Conservation (phyloP, 306 rosid genomes). For the Citrullus colocynthis region DNA sequence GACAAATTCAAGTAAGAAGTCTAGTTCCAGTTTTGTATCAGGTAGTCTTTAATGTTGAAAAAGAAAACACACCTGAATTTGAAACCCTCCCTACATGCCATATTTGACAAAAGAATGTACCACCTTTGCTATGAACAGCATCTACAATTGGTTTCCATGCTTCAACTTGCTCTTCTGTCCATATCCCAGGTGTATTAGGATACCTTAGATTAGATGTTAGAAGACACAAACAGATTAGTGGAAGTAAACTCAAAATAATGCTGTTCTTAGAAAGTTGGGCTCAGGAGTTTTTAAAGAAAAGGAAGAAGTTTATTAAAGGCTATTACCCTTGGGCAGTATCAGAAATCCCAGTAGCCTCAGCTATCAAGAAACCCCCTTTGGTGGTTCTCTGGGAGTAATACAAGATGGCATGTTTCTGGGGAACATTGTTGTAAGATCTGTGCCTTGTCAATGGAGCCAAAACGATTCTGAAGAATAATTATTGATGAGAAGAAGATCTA, state of each 20-base stretch:
- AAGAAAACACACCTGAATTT: slow-evolving; percentile 11
- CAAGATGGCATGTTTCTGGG: slow-evolving; percentile 51
- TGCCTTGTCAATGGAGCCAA: slow-evolving; percentile 43
- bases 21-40: neutral
- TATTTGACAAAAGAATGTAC: slow-evolving; percentile 37
- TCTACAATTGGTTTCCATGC: slow-evolving; percentile 42
- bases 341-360: slow-evolving; percentile 40
- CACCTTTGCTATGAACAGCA: slow-evolving; percentile 38
- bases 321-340: slow-evolving; percentile 41
- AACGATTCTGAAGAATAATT: slow-evolving; percentile 24
- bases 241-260: neutral
- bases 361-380: slow-evolving; percentile 30
- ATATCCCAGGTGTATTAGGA: slow-evolving; percentile 27
- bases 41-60: neutral
- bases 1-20: neutral
- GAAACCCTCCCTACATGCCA: slow-evolving; percentile 35
- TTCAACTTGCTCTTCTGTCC: slow-evolving; percentile 40
- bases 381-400: slow-evolving; percentile 55
- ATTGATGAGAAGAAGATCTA: neutral
- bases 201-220: slow-evolving; percentile 13
- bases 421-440: slow-evolving; percentile 36
- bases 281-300: neutral
- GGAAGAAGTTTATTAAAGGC: neutral
- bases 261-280: neutral
- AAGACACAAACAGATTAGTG: neutral